These are phyloP conservation scores for Stagonosporopsis vannaccii DNA, from an alignment of 2,329 filamentous ascomycete species.

Conservation along the genomic window DNA sequence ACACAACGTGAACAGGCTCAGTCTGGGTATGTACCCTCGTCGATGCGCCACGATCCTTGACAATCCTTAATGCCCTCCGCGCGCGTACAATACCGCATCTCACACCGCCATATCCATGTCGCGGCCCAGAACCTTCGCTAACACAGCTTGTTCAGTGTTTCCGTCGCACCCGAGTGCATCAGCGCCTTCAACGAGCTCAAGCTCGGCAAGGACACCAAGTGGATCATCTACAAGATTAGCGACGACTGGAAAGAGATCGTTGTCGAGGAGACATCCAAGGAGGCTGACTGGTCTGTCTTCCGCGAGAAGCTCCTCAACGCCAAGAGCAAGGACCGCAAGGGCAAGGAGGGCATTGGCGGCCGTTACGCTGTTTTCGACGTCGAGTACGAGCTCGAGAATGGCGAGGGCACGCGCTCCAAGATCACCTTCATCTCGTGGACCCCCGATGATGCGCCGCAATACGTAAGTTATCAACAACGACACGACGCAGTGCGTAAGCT, in stretches of 20 bases:
- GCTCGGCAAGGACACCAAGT: constrained; percentile 79
- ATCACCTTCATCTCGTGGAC: constrained; percentile 54
- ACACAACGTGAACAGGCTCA: constrained; percentile 46
- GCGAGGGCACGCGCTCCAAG: constrained; percentile 72
- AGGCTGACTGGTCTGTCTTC: constrained; percentile 75
- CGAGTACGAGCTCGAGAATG: constrained; percentile 74
- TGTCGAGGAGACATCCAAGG: constrained; percentile 74
- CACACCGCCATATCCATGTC: constrained; percentile 4
- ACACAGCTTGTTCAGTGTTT: constrained; percentile 63
- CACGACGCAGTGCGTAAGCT: constrained; percentile 9
- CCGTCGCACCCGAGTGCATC: constrained; percentile 75
- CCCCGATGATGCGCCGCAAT: constrained; percentile 74
- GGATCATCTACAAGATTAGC: constrained; percentile 86
- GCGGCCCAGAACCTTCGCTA: constrained; percentile 20
- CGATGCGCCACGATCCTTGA: constrained; percentile 22
- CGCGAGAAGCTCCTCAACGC: constrained; percentile 78
- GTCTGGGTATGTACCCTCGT: constrained; percentile 51
- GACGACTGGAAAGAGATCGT: constrained; percentile 84
- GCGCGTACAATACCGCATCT: constrained; percentile 12
- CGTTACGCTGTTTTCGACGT: constrained; percentile 88
- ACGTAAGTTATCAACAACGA: constrained; percentile 60
- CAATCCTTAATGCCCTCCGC: constrained; percentile 23
- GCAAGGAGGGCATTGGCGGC: constrained; percentile 65
- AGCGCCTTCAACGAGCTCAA: constrained; percentile 79
- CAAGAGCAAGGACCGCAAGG: constrained; percentile 74